These are phyloP conservation scores for Platismatia glauca DNA, from an alignment of 495 filamentous ascomycete genomes.

Conservation along the genomic window DNA sequence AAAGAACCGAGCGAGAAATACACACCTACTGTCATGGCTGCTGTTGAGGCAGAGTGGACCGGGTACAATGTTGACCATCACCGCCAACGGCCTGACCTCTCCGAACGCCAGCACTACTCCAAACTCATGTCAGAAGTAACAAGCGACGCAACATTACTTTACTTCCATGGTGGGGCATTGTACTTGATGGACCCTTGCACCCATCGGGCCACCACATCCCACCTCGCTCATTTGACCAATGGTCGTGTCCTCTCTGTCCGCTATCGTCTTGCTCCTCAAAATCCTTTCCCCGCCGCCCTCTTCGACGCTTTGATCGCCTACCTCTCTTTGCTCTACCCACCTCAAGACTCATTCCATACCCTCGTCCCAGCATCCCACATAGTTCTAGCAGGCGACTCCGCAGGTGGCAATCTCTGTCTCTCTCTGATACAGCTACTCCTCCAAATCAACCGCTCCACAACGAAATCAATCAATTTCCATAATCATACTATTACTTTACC, in stretches of 20 bases:
- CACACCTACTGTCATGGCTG: conserved; percentile 42
- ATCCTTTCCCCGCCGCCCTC: conserved; percentile 73
- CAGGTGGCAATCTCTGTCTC: conserved; percentile 69
- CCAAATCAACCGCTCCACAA: conserved; percentile 48
- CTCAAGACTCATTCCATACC: conserved; percentile 59
- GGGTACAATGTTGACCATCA: conserved; percentile 54
- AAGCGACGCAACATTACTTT: conserved; percentile 62
- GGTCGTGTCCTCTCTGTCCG: conserved; percentile 65
- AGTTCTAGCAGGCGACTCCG: conserved; percentile 76
- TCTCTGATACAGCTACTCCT: conserved; percentile 66
- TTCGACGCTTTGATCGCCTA: conserved; percentile 80
- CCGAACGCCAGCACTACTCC: conserved; percentile 63
- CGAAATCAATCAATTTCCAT: conserved; percentile 51
- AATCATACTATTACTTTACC: conserved; percentile 45
- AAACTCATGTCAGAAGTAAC: conserved; percentile 61
- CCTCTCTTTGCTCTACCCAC: conserved; percentile 73
- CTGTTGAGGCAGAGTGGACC: conserved; percentile 82
- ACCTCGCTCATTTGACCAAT: conserved; percentile 42
- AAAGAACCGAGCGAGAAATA: conserved; percentile 36
- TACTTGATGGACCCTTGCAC: conserved; percentile 69
- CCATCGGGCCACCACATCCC: conserved; percentile 42
- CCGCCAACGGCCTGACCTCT: conserved; percentile 46
- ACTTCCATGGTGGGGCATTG: conserved; percentile 87
- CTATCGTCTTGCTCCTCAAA: conserved; percentile 82
- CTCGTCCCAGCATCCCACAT: conserved; percentile 63